A percentile compares a stretch with the other conserved stretches of the same genome.
These are phyloP conservation scores for Emmonsia crescens DNA, from an alignment of 2,329 filamentous ascomycete genomes.

Conservation along the genomic window DNA sequence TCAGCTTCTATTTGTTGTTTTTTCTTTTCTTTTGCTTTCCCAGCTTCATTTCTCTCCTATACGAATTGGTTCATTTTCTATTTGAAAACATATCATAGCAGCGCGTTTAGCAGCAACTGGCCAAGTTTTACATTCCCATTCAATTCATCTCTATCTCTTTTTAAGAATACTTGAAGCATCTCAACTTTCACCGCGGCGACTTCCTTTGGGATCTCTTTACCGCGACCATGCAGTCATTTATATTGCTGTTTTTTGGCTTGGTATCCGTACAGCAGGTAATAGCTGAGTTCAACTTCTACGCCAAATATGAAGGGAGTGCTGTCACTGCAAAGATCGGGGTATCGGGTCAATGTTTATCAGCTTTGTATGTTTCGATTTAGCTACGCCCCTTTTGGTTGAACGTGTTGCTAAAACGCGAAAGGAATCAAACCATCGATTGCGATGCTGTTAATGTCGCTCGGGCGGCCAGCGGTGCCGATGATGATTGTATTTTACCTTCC, in stretches of 20 bases:
- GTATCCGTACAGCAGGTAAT: neutral
- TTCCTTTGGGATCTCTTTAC: neutral
- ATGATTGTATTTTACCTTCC: conserved; percentile 9
- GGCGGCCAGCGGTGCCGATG: conserved; percentile 10
- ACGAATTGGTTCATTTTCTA: neutral
- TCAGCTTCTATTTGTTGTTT: neutral
- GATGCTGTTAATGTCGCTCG: conserved; percentile 11
- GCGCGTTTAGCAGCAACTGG: neutral
- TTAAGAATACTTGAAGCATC: neutral
- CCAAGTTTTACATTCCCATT: neutral
- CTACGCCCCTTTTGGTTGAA: neutral
- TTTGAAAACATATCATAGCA: neutral
- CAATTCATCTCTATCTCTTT: neutral
- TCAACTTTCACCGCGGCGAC: neutral
- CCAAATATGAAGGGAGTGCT: conserved; percentile 10
- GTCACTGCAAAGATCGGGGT: conserved; percentile 10
- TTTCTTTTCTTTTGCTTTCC: neutral
- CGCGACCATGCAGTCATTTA: neutral
- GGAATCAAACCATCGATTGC: conserved; percentile 13
- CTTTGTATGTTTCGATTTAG: conserved; percentile 10
- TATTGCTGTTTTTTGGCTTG: conserved; percentile 5
- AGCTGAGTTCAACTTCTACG: conserved; percentile 13
- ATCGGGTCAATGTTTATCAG: conserved; percentile 10
- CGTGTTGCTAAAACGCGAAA: neutral
- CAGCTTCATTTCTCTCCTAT: neutral